Evolutionary conservation across 257 asterid species (phyloP), one percentile per base, ranked within the genome.

Genomic region (Schizonepeta tenuifolia): DNA sequence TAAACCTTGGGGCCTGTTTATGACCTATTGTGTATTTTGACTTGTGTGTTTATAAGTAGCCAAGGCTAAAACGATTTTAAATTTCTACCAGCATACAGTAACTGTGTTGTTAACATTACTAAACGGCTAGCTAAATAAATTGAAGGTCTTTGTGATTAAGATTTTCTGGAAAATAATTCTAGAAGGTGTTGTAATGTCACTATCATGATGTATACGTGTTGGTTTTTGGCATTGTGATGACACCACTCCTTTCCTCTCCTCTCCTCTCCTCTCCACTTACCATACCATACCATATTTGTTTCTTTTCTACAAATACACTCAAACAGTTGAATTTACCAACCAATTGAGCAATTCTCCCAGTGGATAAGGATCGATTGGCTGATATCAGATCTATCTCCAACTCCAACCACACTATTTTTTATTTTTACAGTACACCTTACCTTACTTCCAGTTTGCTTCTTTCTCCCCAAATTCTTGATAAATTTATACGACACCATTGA

Each of bases 291-390:
- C 18, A 5, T 55, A 0, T 33, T 22, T 54, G 36, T 76, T 21
- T 56, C 17, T 36, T 33, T 12, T 20, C 41, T 11, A 58, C 14
- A 13, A 14, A 51, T 21, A 44, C 21, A 17, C 7, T 15, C 6
- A 68, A 68, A 55, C 65, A 63, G 58, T 73, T 63, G n/a, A 55
- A 6, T 0, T 65, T 43, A 65, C 74, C 74, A 18, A 18, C 54
- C 80, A 26, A 5, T 44, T 69, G 5, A 33, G 18, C 31, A n/a
- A 31, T 71, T 43, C 35, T 14, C 26, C 36, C 11, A 60, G 26
- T 49, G 67, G 90, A 88, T 88, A 85, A 86, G 89, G 71, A 73
- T 75, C 79, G 46, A n/a, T 14, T 59, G 86, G 82, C 47, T 58
- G 57, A 63, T 17, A 70, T 75, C 68, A 26, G 46, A 36, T 2